These are phyloP conservation scores for Acer yangbiense DNA, from an alignment of 345 rosid species.

Conservation along the genomic window DNA sequence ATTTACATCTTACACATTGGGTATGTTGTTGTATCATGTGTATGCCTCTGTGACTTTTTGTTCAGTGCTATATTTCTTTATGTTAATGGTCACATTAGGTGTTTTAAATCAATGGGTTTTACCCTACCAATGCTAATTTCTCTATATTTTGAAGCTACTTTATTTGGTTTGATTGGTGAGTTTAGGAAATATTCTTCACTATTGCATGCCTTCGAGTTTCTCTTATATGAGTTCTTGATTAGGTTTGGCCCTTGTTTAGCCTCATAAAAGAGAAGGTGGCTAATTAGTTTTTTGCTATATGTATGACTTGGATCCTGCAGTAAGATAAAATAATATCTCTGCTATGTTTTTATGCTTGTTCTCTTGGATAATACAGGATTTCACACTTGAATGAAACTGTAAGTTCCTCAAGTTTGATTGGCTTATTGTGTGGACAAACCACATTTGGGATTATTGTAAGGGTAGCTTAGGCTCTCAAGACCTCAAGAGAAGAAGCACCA, in stretches of 20 bases:
- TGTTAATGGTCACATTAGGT: no score
- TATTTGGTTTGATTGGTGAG: background rate
- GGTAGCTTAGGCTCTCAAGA: no score
- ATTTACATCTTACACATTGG: no score
- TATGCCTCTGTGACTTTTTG: background rate
- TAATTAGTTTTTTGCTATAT: background rate
- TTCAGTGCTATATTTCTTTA: background rate
- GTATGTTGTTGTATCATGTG: background rate
- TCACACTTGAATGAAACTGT: background rate
- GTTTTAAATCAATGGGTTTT: no score
- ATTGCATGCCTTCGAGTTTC: background rate
- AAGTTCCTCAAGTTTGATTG: no score
- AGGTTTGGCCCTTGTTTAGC: background rate
- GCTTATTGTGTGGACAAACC: no score
- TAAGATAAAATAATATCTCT: background rate
- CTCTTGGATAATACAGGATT: constrained; percentile 2
- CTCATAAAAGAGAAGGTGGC: background rate
- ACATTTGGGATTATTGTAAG: no score
- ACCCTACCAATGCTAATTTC: no score
- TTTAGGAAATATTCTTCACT: background rate
- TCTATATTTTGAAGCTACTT: no score
- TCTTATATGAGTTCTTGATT: background rate
- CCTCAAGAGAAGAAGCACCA: no score
- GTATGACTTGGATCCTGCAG: background rate
- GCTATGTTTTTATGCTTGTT: constrained; percentile 1